Base-by-base conservation (phyloP, 345 rosid genomes). In the Clarkia xantiana region DNA sequence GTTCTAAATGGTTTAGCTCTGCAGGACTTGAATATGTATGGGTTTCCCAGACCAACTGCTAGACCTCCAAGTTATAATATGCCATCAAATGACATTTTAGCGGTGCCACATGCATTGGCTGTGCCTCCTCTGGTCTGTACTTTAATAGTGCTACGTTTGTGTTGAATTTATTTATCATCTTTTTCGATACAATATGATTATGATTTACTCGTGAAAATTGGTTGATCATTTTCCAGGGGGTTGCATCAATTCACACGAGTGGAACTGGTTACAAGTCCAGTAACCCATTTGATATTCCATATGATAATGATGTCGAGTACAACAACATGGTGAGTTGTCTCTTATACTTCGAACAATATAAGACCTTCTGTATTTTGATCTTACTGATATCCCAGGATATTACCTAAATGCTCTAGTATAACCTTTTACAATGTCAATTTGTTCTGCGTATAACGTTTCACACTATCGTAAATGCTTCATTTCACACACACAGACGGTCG, bases 201-300 rank as follows among this genome's bases (percentile, higher is more conserved):
- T 43, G 44, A 18, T 42, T 55, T 14, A 19, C 9, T 7, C 36
- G 8, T 7, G 5, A 29, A 29, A 4, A 29, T 29, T 29, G 4
- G 8, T 29, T 29, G 36, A 29, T 29, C 56, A 45, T 49, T 58
- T 56, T 36, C 19, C 77, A 86, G 96, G 83, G 56, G 60, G 76
- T 72, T 44, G 48, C 60, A 49, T 64, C 71, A 49, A 42, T 63
- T 19, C 76, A 60, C 41, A 55, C 57, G 44, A 55, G 62, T 47
- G 42, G 62, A 53, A 51, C 64, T 40, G 67, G 64, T 49, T 67
- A 40, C 45, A 81, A 69, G 70, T 83, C 98, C 69, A 76, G 59
- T 55, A 91, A 91, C 51, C 98, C 98, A 14, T 91, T 91, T 78
- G 98, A 91, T 75, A 65, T 91, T 55, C 85, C 96, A 29, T 84